Percentiles rank a stretch among this genome's conserved stretches.
Conservation (phyloP, 352 stramenopile species). For the Pythium brassicae region DNA sequence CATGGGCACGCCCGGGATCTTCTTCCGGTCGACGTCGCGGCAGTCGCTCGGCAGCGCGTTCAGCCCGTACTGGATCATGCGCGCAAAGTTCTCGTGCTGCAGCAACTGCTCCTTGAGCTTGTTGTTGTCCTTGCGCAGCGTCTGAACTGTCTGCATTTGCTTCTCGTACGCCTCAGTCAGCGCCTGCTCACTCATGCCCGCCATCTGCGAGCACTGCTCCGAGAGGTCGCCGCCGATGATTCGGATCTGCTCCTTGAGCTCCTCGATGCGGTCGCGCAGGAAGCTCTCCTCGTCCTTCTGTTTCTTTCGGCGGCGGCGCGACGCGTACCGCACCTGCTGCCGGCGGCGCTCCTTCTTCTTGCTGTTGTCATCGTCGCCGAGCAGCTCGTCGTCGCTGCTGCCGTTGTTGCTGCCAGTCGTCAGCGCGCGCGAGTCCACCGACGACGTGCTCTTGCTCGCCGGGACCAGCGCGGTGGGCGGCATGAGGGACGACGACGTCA, state of each 20-base stretch:
- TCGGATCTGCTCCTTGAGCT: constrained; percentile 82
- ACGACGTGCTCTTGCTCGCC: constrained; percentile 19
- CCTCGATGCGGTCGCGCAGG: constrained; percentile 70
- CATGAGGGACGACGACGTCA: constrained; percentile 20
- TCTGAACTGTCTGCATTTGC: constrained; percentile 79
- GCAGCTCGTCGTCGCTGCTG: constrained; percentile 52
- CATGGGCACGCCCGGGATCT: constrained; percentile 63
- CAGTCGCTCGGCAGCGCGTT: constrained; percentile 75
- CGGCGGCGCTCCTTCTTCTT: constrained; percentile 82
- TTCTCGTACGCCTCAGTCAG: constrained; percentile 79
- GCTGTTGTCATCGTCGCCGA: constrained; percentile 48
- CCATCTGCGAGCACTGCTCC: constrained; percentile 78
- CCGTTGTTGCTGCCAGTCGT: constrained; percentile 47
- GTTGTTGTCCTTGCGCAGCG: constrained; percentile 79
- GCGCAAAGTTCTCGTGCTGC: constrained; percentile 82
- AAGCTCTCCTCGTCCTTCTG: constrained; percentile 84
- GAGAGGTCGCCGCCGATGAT: constrained; percentile 76
- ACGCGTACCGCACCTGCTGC: constrained; percentile 77
- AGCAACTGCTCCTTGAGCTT: constrained; percentile 77
- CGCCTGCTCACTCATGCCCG: constrained; percentile 75
- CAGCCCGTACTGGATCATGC: constrained; percentile 82
- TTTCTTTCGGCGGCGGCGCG: constrained; percentile 75
- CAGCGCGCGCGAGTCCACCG: constrained; percentile 33
- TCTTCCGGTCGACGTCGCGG: constrained; percentile 74
- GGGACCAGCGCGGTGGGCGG: constrained; percentile 37